These are phyloP conservation scores for Dalbergia cochinchinensis DNA, from an alignment of 306 rosid genomes.

Conservation along the genomic window DNA sequence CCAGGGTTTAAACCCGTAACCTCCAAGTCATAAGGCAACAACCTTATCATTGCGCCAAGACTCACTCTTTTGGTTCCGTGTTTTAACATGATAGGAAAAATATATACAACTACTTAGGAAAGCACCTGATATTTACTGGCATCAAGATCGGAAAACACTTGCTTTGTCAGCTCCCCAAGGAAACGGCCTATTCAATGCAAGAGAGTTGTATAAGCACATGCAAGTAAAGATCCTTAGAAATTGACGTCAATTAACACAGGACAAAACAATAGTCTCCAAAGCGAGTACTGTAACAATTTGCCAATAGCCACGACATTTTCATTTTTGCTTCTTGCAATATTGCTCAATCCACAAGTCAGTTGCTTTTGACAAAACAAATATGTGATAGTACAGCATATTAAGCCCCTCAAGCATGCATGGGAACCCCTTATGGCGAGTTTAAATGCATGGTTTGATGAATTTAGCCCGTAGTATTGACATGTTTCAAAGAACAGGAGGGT, in stretches of 20 bases:
- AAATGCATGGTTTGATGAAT: neutral
- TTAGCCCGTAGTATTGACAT: neutral
- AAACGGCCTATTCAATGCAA: conserved; percentile 74
- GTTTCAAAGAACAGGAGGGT: conserved; percentile 1
- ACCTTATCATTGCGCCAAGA: no score
- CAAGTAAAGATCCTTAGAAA: conserved; percentile 17
- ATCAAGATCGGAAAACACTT: conserved; percentile 91
- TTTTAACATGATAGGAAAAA: neutral
- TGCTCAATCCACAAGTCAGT: conserved; percentile 11
- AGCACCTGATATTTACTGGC: conserved; percentile 98
- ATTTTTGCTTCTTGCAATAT: conserved; percentile 28
- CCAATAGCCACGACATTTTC: conserved; percentile 12
- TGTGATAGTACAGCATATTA: neutral
- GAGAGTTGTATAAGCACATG: conserved; percentile 26
- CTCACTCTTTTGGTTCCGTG: neutral
- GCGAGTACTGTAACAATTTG: neutral
- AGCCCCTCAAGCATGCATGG: neutral
- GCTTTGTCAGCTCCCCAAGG: conserved; percentile 84
- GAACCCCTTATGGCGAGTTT: neutral
- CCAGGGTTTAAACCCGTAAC: no score
- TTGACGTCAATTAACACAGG: conserved; percentile 27
- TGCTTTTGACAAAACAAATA: neutral
- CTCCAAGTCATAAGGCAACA: no score
- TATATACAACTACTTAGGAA: conserved; percentile 35
- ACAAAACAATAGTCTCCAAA: conserved; percentile 16